Evolutionary conservation across 306 rosid species (phyloP).

Genomic region (Crataegus laevigata): DNA sequence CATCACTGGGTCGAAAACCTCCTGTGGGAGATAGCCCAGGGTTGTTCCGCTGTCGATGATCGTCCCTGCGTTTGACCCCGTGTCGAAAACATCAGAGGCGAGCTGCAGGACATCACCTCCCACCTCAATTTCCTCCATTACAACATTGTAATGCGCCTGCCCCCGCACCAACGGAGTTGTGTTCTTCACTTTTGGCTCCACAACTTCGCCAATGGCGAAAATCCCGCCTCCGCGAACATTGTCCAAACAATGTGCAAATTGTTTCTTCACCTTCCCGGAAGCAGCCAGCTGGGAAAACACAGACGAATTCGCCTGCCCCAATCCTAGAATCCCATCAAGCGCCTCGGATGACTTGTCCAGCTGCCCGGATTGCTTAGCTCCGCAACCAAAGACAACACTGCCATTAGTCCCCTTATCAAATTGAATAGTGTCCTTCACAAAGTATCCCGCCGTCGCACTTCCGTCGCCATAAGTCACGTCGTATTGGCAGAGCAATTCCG

Average conservation of each 20-base stretch:
- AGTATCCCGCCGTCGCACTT: constrained; percentile 68
- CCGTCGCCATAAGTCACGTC: constrained; percentile 82
- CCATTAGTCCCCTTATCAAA: constrained; percentile 45
- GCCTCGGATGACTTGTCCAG: constrained; percentile 47
- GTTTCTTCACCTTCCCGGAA: constrained; percentile 64
- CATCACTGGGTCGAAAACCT: constrained; percentile 36
- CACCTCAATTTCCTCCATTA: constrained; percentile 71
- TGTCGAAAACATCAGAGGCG: constrained; percentile 51
- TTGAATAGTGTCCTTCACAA: constrained; percentile 54
- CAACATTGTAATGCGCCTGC: constrained; percentile 81
- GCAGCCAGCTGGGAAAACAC: constrained; percentile 88
- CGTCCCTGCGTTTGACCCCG: constrained; percentile 54
- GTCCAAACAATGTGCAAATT: constrained; percentile 92
- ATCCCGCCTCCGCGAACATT: constrained; percentile 72
- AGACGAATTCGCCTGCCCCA: constrained; percentile 89
- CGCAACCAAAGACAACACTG: constrained; percentile 75
- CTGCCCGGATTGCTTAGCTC: constrained; percentile 66
- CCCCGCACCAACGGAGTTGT: constrained; percentile 51
- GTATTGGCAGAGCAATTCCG: constrained; percentile 52
- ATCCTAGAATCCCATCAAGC: constrained; percentile 94
- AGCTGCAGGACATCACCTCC: constrained; percentile 43
- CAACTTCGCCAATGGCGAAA: constrained; percentile 81
- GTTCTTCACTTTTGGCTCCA: constrained; percentile 47
- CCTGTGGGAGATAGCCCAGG: constrained; percentile 70
- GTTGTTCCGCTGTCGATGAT: constrained; percentile 96